Percentiles rank a stretch among this genome's conserved stretches.
phyloP scores from a whole-genome alignment of 805 yeast species.

The Saccharomycopsis oosterbeekiorum region DNA sequence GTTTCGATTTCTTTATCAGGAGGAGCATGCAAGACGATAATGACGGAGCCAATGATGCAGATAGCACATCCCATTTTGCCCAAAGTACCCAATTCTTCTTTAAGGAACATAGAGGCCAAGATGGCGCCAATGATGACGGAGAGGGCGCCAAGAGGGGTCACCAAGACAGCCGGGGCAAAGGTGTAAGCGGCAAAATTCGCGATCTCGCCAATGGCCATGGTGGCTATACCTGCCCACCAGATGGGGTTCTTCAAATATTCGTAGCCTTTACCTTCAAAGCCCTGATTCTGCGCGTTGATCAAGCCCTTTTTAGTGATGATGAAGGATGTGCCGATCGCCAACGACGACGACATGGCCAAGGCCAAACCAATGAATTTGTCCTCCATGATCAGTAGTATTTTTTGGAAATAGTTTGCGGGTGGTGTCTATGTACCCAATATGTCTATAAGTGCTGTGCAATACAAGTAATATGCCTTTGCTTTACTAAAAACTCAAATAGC shows the following conservation, averaged over 20 bases:
- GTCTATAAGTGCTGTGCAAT: no score
- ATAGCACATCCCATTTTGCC: conserved; percentile 93
- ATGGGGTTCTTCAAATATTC: conserved; percentile 75
- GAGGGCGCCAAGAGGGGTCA: conserved; percentile 85
- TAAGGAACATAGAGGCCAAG: conserved; percentile 71
- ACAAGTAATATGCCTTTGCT: no score
- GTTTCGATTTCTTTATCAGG: conserved; percentile 85
- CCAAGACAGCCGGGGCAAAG: conserved; percentile 88
- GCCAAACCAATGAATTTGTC: conserved; percentile 87
- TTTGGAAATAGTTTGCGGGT: no score
- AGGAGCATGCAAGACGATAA: conserved; percentile 86
- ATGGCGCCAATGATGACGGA: conserved; percentile 89
- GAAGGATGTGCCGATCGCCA: conserved; percentile 86
- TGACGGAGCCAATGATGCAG: conserved; percentile 78
- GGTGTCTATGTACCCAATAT: no score
- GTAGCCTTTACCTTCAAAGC: conserved; percentile 61
- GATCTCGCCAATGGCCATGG: conserved; percentile 86
- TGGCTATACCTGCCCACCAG: conserved; percentile 89
- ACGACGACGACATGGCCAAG: conserved; percentile 74
- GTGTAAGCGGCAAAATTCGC: conserved; percentile 94
- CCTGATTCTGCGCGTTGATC: conserved; percentile 56
- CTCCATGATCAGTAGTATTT: conserved; percentile 34
- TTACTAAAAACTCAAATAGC: no score
- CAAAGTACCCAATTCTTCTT: conserved; percentile 77
- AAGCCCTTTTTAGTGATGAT: conserved; percentile 85